These are phyloP conservation scores for Exidia glandulosa DNA, from an alignment of 768 basidiomycete genomes.

Conservation along the genomic window DNA sequence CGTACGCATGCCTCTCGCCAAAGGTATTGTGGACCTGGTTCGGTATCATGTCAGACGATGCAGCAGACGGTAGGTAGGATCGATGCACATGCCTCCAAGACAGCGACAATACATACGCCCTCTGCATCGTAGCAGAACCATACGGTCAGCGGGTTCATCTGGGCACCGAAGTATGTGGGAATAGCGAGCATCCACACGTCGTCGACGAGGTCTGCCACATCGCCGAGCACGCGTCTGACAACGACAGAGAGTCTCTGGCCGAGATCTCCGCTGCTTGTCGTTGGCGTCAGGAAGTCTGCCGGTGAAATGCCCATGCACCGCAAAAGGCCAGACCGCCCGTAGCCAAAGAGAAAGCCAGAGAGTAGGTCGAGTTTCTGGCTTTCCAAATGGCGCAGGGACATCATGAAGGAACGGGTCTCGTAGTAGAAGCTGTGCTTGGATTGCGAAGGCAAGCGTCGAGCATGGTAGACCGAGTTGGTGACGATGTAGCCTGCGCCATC, in stretches of 20 bases:
- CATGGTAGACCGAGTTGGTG: constrained; percentile 41
- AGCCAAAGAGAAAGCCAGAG: constrained; percentile 43
- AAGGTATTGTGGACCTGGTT: constrained; percentile 61
- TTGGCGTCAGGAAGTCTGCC: constrained; percentile 14
- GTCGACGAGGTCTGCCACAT: constrained; percentile 14
- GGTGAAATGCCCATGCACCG: neutral
- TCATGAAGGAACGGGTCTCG: constrained; percentile 41
- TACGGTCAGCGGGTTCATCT: constrained; percentile 61
- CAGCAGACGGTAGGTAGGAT: neutral
- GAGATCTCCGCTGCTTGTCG: constrained; percentile 8
- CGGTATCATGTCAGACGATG: neutral
- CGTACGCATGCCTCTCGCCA: constrained; percentile 53
- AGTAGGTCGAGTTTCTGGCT: constrained; percentile 32
- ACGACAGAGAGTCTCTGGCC: neutral
- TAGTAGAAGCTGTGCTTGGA: constrained; percentile 50
- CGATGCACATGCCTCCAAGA: constrained; percentile 42
- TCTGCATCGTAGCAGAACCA: constrained; percentile 47
- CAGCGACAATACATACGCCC: constrained; percentile 26
- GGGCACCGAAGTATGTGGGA: constrained; percentile 54
- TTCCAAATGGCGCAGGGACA: constrained; percentile 49
- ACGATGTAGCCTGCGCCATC: constrained; percentile 31
- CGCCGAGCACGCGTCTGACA: neutral
- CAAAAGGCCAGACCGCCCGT: constrained; percentile 30
- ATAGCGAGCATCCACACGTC: constrained; percentile 68
- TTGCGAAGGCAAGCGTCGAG: constrained; percentile 35